phyloP scores from a whole-genome alignment of 2,329 filamentous ascomycete genomes.

The Arachnopeziza araneosa region DNA sequence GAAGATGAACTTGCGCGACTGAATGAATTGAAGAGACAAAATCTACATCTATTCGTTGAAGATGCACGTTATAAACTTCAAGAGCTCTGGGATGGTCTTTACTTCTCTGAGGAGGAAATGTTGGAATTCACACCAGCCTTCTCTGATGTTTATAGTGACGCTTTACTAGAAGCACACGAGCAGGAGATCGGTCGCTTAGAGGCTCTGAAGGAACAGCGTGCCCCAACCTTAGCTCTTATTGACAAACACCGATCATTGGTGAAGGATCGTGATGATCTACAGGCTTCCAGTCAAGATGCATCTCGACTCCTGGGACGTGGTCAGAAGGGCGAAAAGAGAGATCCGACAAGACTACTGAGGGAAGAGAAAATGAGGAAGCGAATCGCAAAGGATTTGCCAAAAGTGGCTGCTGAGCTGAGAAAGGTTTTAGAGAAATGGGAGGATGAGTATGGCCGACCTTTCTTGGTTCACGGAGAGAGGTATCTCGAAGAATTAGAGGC shows the following conservation, averaged over 20 bases:
- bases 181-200: slow-evolving; percentile 81
- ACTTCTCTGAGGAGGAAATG: slow-evolving; percentile 98
- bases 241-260: slow-evolving; percentile 80
- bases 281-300: slow-evolving; percentile 89
- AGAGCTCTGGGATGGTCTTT: slow-evolving; percentile 90
- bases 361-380: slow-evolving; percentile 99
- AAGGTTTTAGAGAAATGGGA: slow-evolving; percentile 84
- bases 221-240: slow-evolving; percentile 74
- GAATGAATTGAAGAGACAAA: slow-evolving; percentile 91
- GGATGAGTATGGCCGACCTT: slow-evolving; percentile 87
- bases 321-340: slow-evolving; percentile 87
- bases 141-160: slow-evolving; percentile 95
- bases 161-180: slow-evolving; percentile 90
- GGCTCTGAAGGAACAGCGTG: slow-evolving; percentile 77
- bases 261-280: slow-evolving; percentile 79
- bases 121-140: slow-evolving; percentile 96
- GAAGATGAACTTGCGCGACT: slow-evolving; percentile 83
- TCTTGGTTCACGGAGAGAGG: slow-evolving; percentile 85
- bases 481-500: slow-evolving; percentile 82
- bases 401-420: slow-evolving; percentile 77
- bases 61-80: slow-evolving; percentile 87
- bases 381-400: slow-evolving; percentile 92
- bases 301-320: slow-evolving; percentile 88
- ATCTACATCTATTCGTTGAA: slow-evolving; percentile 92
- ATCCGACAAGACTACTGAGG: slow-evolving; percentile 85